Evolutionary conservation across 495 filamentous ascomycete genomes (phyloP).

Genomic region (Penicillium paradoxum): DNA sequence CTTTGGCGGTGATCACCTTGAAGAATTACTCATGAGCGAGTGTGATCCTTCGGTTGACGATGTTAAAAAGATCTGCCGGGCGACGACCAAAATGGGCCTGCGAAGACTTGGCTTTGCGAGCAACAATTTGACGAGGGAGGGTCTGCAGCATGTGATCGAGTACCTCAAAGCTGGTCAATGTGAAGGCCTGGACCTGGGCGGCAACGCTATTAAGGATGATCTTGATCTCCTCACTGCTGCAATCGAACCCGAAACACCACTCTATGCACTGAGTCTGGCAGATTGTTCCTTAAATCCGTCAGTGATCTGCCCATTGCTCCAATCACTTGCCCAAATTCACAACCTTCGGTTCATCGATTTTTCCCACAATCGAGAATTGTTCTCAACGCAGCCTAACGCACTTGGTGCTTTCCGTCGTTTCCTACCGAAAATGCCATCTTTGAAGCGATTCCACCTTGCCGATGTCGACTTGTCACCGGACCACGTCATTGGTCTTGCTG

Average conservation of each 20-base stretch:
- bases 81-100: conserved; percentile 65
- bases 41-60: conserved; percentile 66
- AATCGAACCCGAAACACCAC: conserved; percentile 55
- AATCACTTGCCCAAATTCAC: conserved; percentile 63
- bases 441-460: conserved; percentile 82
- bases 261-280: conserved; percentile 81
- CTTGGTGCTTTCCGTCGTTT: conserved; percentile 74
- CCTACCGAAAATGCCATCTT: conserved; percentile 68
- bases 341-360: conserved; percentile 86
- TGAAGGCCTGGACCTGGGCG: conserved; percentile 88
- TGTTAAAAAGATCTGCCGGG: conserved; percentile 69
- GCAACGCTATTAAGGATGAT: conserved; percentile 73
- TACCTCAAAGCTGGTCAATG: conserved; percentile 72
- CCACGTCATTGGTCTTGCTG: conserved; percentile 83
- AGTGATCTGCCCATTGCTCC: conserved; percentile 70
- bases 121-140: conserved; percentile 67
- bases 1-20: conserved; percentile 67
- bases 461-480: conserved; percentile 83
- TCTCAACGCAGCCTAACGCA: conserved; percentile 67
- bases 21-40: conserved; percentile 78
- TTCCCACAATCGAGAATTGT: conserved; percentile 80
- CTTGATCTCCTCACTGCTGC: conserved; percentile 62
- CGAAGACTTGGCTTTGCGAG: conserved; percentile 75
- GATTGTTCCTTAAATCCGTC: conserved; percentile 75
- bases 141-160: conserved; percentile 66